These are phyloP conservation scores for Hypericum perforatum DNA, from an alignment of 345 rosid genomes.

Conservation along the genomic window DNA sequence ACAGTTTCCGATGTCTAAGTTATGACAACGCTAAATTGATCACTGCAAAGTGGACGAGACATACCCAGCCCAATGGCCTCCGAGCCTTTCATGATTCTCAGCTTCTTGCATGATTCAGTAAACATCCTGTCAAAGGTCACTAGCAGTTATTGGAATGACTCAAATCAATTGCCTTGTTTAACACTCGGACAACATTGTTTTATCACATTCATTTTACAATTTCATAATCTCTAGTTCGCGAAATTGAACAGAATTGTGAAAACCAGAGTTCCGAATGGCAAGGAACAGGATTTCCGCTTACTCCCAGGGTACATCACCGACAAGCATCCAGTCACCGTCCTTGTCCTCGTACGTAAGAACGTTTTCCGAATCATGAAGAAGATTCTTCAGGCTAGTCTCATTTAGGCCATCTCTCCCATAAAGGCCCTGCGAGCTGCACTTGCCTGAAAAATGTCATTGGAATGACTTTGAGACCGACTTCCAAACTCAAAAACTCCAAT, in stretches of 20 bases:
- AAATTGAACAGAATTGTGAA: background rate
- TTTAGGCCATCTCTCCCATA: conserved; percentile 30
- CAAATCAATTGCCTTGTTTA: too few species aligned
- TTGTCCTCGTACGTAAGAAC: conserved; percentile 26
- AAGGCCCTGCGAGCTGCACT: conserved; percentile 36
- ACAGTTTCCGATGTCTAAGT: too few species aligned
- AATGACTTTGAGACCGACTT: background rate
- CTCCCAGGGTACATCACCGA: conserved; percentile 29
- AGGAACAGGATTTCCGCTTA: conserved; percentile 11
- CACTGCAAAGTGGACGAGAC: background rate
- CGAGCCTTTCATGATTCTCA: conserved; percentile 28
- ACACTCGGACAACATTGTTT: too few species aligned
- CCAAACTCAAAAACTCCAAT: background rate
- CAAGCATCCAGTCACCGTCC: conserved; percentile 27
- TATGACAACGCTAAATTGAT: background rate
- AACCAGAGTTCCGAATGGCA: background rate
- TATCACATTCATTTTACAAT: too few species aligned
- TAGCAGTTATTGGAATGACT: too few species aligned
- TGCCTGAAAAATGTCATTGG: conserved; percentile 25
- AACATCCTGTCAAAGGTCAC: conserved; percentile 17
- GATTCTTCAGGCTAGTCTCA: conserved; percentile 31
- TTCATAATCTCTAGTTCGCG: background rate
- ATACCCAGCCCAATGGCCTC: conserved; percentile 31
- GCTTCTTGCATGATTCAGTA: conserved; percentile 17
- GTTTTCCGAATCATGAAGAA: conserved; percentile 33